A percentile compares a stretch with the other conserved stretches of the same genome.
phyloP scores from a whole-genome alignment of 306 rosid species.

The Cucurbita moschata region DNA sequence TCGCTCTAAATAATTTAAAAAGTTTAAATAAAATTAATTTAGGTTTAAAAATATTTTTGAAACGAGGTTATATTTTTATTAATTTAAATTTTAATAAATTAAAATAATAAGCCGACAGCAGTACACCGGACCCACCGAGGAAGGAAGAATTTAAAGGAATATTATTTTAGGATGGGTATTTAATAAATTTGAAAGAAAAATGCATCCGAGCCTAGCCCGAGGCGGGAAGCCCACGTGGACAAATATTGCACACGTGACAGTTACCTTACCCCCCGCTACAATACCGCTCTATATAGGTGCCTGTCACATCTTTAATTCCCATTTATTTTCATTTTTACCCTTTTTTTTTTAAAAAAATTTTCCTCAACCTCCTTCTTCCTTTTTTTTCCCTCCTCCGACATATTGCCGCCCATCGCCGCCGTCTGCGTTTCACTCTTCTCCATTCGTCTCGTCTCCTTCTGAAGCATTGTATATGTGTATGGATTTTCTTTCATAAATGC shows the following conservation, averaged over 20 bases:
- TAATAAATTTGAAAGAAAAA: not conserved
- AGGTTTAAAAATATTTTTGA: too few relatives aligned
- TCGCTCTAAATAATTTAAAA: too few relatives aligned
- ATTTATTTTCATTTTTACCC: not conserved
- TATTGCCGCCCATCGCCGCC: not conserved
- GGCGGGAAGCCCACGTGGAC: not conserved
- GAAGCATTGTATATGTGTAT: not conserved
- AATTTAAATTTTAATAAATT: not conserved
- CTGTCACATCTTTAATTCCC: not conserved
- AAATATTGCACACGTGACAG: constrained; percentile 9
- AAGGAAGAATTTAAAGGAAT: not conserved
- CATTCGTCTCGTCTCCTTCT: not conserved
- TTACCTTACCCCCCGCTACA: constrained; percentile 1
- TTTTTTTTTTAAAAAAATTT: too few relatives aligned
- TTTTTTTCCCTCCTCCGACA: not conserved
- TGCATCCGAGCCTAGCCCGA: not conserved
- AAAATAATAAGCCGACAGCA: not conserved
- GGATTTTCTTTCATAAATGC: constrained; percentile 13
- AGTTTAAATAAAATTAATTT: too few relatives aligned
- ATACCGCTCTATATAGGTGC: not conserved
- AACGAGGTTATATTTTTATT: too few relatives aligned
- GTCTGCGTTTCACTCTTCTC: not conserved
- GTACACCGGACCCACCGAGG: not conserved
- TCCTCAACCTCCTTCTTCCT: not conserved
- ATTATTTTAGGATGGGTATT: not conserved